Evolutionary conservation across 768 basidiomycete genomes (phyloP).

Genomic region (Pisolithus orientalis): DNA sequence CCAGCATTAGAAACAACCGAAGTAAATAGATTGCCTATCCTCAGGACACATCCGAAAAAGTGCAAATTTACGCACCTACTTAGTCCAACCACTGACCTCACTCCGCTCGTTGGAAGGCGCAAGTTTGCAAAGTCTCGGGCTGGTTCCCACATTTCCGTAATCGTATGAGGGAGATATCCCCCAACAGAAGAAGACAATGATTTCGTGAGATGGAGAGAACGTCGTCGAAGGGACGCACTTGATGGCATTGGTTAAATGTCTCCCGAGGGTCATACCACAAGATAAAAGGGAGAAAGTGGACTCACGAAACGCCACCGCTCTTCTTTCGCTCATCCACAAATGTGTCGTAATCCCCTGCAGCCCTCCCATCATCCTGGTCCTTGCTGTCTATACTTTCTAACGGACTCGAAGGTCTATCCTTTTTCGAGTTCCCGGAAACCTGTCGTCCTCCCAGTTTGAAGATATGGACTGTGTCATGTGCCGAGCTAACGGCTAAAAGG

Average conservation of each 20-base stretch:
- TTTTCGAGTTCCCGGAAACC: conserved; percentile 16
- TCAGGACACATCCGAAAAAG: not conserved
- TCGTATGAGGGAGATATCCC: conserved; percentile 78
- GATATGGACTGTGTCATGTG: conserved; percentile 94
- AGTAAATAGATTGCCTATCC: not conserved
- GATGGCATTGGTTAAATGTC: not conserved
- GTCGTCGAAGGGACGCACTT: conserved; percentile 51
- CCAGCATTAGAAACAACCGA: not conserved
- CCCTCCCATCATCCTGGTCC: conserved; percentile 45
- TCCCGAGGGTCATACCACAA: not conserved
- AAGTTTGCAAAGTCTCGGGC: conserved; percentile 90
- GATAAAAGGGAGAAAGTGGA: conserved; percentile 6
- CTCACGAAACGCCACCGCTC: conserved; percentile 48
- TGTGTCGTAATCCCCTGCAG: conserved; percentile 81
- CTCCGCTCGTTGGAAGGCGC: conserved; percentile 71
- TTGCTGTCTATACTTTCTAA: conserved; percentile 60
- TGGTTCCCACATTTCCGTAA: conserved; percentile 98
- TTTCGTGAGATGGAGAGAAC: conserved; percentile 71
- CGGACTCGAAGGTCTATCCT: conserved; percentile 44
- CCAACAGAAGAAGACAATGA: conserved; percentile 73
- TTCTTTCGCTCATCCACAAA: conserved; percentile 75
- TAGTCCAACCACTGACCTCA: conserved; percentile 82
- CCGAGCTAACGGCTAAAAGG: conserved; percentile 85
- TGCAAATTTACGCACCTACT: conserved; percentile 59
- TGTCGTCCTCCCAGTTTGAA: conserved; percentile 70